Evolutionary conservation across 2,329 filamentous ascomycete species (phyloP).

Genomic region (Penicillium sp.): DNA sequence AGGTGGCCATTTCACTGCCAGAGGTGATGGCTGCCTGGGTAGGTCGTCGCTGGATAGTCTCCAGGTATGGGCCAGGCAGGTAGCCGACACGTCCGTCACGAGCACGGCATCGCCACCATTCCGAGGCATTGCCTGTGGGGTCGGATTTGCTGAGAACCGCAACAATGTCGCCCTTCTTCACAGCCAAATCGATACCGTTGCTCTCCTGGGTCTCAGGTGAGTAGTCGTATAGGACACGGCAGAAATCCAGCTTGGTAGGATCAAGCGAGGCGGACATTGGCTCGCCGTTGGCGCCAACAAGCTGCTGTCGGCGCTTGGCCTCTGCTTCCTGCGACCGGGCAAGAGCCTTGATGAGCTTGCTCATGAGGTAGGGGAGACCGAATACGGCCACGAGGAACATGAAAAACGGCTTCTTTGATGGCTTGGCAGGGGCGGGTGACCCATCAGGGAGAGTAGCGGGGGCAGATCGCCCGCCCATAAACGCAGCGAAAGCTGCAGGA

Average conservation of each 20-base stretch:
- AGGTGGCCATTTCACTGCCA: slow-evolving; percentile 45
- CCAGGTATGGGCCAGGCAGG: slow-evolving; percentile 85
- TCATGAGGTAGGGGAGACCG: slow-evolving; percentile 94
- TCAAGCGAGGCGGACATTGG: slow-evolving; percentile 61
- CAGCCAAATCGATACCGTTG: slow-evolving; percentile 80
- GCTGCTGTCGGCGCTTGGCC: slow-evolving; percentile 50
- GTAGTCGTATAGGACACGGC: slow-evolving; percentile 92
- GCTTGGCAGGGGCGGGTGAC: slow-evolving; percentile 64
- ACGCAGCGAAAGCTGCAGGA: slow-evolving; percentile 85
- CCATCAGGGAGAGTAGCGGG: slow-evolving; percentile 62
- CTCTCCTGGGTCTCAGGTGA: slow-evolving; percentile 67
- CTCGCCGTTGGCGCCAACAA: slow-evolving; percentile 53
- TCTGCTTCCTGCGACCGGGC: slow-evolving; percentile 84
- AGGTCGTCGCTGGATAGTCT: slow-evolving; percentile 64
- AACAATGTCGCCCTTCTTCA: slow-evolving; percentile 93
- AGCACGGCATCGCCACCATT: slow-evolving; percentile 96
- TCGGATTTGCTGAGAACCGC: slow-evolving; percentile 92
- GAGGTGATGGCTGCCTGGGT: slow-evolving; percentile 46
- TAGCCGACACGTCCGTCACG: slow-evolving; percentile 90
- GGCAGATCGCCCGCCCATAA: slow-evolving; percentile 66
- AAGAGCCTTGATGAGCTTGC: slow-evolving; percentile 85
- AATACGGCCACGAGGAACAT: slow-evolving; percentile 95
- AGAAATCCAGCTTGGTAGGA: slow-evolving; percentile 92
- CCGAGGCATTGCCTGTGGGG: slow-evolving; percentile 84
- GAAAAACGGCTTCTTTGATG: slow-evolving; percentile 91